These are phyloP conservation scores for Puya raimondii DNA, from an alignment of 176 grass and related monocot genomes.

Conservation along the genomic window DNA sequence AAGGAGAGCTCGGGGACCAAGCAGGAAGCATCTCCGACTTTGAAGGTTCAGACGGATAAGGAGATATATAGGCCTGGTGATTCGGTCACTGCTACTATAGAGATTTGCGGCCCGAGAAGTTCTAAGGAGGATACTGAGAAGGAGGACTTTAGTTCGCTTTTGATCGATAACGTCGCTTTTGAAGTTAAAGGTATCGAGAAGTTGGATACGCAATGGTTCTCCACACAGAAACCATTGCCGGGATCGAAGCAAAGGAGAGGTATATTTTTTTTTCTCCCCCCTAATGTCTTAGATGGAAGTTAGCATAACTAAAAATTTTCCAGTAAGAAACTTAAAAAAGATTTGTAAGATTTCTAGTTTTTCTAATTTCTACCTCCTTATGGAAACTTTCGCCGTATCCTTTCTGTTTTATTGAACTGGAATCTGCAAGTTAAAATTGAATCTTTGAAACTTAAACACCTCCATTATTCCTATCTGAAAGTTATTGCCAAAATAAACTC, in stretches of 20 bases:
- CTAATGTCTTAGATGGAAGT: not conserved
- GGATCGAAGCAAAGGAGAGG: constrained; percentile 82
- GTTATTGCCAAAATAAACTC: too few species aligned
- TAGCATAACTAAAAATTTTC: not conserved
- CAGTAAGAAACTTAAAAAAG: not conserved
- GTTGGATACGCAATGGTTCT: constrained; percentile 82
- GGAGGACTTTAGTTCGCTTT: constrained; percentile 34
- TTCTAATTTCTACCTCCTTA: too few species aligned
- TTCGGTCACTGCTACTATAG: constrained; percentile 49
- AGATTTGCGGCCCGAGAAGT: constrained; percentile 39
- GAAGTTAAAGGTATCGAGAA: constrained; percentile 92
- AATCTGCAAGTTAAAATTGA: too few species aligned
- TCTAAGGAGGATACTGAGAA: constrained; percentile 29
- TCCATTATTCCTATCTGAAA: too few species aligned
- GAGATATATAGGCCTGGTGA: constrained; percentile 81
- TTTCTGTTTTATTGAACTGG: not conserved
- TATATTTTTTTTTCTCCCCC: not conserved
- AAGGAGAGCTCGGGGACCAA: constrained; percentile 30
- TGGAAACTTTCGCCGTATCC: not conserved
- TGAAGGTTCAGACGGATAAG: constrained; percentile 81
- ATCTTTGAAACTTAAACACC: too few species aligned
- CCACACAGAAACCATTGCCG: constrained; percentile 55
- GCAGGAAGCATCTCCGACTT: constrained; percentile 42
- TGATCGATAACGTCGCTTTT: constrained; percentile 63
- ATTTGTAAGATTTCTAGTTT: too few species aligned